phyloP scores from a whole-genome alignment of 2,329 filamentous ascomycete species.

The Scytalidium lignicola region DNA sequence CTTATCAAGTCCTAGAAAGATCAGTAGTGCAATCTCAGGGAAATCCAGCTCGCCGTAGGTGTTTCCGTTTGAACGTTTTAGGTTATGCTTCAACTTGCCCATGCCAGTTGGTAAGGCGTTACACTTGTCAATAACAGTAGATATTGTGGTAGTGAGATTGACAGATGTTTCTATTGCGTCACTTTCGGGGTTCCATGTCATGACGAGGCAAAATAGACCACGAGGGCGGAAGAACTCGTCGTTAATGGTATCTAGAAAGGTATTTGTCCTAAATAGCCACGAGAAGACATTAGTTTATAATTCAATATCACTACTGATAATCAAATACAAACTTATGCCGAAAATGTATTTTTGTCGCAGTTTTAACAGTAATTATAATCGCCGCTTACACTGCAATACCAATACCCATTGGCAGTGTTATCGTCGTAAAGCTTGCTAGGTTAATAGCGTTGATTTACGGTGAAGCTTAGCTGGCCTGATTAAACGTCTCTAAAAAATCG shows the following conservation, averaged over 20 bases:
- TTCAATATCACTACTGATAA: too few species aligned
- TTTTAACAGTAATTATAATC: slow-evolving; percentile 1
- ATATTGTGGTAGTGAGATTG: background rate
- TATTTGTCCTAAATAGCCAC: slow-evolving; percentile 29
- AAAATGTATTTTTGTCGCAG: slow-evolving; percentile 1
- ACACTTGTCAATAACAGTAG: background rate
- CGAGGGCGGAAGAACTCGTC: slow-evolving; percentile 47
- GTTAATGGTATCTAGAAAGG: slow-evolving; percentile 50
- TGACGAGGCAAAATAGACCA: slow-evolving; percentile 48
- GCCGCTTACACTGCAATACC: slow-evolving; percentile 1
- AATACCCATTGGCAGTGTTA: slow-evolving; percentile 15
- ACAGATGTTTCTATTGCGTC: background rate
- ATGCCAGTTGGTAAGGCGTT: background rate
- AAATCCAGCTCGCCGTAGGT: slow-evolving; percentile 14
- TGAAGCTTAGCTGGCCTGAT: slow-evolving; percentile 33
- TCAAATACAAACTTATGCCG: slow-evolving; percentile 1
- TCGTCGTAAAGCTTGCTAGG: slow-evolving; percentile 31
- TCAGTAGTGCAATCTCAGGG: slow-evolving; percentile 29
- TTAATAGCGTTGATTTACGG: slow-evolving; percentile 34
- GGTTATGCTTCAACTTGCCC: slow-evolving; percentile 1
- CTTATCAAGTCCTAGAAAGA: slow-evolving; percentile 25
- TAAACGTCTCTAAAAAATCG: slow-evolving; percentile 39
- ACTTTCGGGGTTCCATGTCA: slow-evolving; percentile 43
- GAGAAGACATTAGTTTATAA: background rate
- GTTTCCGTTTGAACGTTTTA: slow-evolving; percentile 1